A percentile compares a stretch with the other conserved stretches of the same genome.
Evolutionary conservation across 768 basidiomycete species (phyloP).

Genomic region (Podaxis rugospora): DNA sequence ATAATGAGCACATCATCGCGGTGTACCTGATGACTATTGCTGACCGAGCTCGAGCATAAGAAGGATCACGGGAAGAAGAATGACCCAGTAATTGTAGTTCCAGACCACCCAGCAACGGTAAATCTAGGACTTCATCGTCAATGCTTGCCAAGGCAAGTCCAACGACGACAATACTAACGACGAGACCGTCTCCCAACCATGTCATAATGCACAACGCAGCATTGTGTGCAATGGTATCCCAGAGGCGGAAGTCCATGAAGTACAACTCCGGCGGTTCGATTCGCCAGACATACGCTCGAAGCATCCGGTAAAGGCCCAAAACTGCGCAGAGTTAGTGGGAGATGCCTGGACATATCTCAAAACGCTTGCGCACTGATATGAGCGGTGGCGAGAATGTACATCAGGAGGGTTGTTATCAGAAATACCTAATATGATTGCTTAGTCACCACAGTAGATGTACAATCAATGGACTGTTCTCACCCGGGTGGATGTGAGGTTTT

Average conservation of each 20-base stretch:
- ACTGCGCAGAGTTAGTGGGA: constrained; percentile 1
- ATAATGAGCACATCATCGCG: not conserved
- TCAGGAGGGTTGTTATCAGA: constrained; percentile 17
- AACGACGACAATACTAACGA: constrained; percentile 15
- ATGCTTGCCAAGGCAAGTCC: not conserved
- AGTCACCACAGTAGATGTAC: not conserved
- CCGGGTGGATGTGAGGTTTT: constrained; percentile 10
- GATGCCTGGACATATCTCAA: too few relatives aligned
- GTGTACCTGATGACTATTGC: constrained; percentile 11
- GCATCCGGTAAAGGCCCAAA: constrained; percentile 19
- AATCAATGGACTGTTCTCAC: constrained; percentile 3
- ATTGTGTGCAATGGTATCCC: constrained; percentile 22
- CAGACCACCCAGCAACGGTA: constrained; percentile 27
- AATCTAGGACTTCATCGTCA: constrained; percentile 16
- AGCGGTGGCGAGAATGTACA: constrained; percentile 21
- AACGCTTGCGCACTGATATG: constrained; percentile 19
- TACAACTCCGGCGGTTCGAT: constrained; percentile 18
- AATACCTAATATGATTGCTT: constrained; percentile 16
- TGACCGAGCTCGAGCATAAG: constrained; percentile 16
- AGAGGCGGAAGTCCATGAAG: constrained; percentile 19
- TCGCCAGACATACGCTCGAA: constrained; percentile 18
- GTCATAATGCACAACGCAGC: constrained; percentile 21
- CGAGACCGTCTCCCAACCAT: constrained; percentile 25
- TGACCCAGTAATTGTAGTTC: constrained; percentile 18
- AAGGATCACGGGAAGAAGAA: constrained; percentile 20